A percentile compares a stretch with the other conserved stretches of the same genome.
These are phyloP conservation scores for Malania oleifera DNA, from an alignment of 164 flowering plant genomes.

Conservation along the genomic window DNA sequence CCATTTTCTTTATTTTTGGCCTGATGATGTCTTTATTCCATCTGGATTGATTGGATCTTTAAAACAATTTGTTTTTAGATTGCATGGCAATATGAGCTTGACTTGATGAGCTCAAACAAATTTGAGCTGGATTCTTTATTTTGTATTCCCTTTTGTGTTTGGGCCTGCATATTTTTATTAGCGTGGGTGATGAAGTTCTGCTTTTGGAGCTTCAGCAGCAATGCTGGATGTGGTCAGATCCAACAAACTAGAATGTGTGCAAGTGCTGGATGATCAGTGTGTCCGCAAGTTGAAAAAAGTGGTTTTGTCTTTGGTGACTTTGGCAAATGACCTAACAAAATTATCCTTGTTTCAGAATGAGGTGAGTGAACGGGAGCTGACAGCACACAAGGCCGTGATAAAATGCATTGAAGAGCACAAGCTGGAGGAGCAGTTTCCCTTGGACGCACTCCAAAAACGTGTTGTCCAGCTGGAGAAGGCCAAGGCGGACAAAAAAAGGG, in stretches of 20 bases:
- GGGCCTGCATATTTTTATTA: background rate
- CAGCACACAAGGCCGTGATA: conserved; percentile 74
- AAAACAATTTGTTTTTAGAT: background rate
- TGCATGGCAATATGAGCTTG: background rate
- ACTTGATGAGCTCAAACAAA: background rate
- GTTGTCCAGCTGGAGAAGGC: conserved; percentile 80
- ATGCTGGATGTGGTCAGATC: background rate
- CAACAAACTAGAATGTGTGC: background rate
- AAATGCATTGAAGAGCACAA: conserved; percentile 93
- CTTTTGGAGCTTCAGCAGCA: background rate
- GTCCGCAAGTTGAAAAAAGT: background rate
- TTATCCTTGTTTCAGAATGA: conserved; percentile 46
- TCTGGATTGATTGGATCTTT: background rate
- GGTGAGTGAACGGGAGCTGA: conserved; percentile 72
- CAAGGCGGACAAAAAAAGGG: conserved; percentile 90
- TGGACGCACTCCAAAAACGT: conserved; percentile 74
- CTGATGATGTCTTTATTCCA: background rate
- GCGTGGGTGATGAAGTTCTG: background rate
- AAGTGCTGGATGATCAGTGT: background rate
- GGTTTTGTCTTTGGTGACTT: background rate
- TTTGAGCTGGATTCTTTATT: too few relatives aligned
- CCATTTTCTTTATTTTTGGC: too few relatives aligned
- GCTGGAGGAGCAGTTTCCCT: conserved; percentile 72
- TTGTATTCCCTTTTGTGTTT: too few relatives aligned
- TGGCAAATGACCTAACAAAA: background rate